phyloP scores from a whole-genome alignment of 345 rosid genomes.

The Isatis tinctoria region DNA sequence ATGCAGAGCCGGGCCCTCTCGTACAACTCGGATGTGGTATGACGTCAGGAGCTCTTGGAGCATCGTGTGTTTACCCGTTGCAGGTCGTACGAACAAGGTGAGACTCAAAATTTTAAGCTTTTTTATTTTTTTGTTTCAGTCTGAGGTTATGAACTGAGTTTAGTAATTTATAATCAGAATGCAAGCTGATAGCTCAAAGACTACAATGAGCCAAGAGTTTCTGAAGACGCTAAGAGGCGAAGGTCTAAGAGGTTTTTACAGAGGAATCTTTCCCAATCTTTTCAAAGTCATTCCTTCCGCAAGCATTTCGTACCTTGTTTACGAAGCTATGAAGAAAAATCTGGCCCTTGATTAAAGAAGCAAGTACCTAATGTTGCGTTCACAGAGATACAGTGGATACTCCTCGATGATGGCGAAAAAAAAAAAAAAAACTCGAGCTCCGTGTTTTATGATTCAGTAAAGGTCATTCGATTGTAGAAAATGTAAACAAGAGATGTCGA shows the following conservation, averaged over 20 bases:
- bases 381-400: neutral
- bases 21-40: constrained; percentile 91
- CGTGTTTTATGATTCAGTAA: neutral
- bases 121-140: neutral
- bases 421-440: neutral
- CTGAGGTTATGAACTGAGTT: neutral
- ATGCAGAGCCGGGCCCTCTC: constrained; percentile 82
- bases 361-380: neutral
- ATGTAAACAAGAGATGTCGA: neutral
- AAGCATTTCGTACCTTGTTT: constrained; percentile 52
- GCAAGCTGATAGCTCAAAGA: constrained; percentile 73
- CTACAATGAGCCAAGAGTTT: constrained; percentile 82
- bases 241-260: constrained; percentile 85
- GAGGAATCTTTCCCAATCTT: constrained; percentile 89
- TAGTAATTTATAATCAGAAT: constrained; percentile 43
- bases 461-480: neutral
- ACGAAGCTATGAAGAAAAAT: constrained; percentile 88
- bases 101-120: neutral
- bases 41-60: constrained; percentile 87
- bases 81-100: constrained; percentile 96
- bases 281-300: constrained; percentile 66
- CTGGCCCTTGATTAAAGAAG: constrained; percentile 46
- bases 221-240: constrained; percentile 68
- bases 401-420: constrained; percentile 22
- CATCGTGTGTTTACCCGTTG: constrained; percentile 91